Conservation (phyloP, 345 rosid genomes). For the Citrus trifoliata region DNA sequence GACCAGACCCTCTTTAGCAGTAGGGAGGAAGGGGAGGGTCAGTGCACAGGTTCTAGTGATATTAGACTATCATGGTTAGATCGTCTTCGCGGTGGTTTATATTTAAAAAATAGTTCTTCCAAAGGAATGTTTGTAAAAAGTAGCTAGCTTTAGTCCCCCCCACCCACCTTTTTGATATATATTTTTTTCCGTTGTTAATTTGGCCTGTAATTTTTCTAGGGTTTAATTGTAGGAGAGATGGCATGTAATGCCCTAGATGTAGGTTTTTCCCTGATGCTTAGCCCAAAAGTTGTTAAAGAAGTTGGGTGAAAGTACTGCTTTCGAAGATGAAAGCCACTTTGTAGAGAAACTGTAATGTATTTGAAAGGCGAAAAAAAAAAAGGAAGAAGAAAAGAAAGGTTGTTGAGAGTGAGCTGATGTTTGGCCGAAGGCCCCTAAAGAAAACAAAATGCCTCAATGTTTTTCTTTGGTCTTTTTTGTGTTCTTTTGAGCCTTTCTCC, state of each 20-base stretch:
- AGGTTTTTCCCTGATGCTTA: slow-evolving; percentile 20
- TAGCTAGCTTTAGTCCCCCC: slow-evolving; percentile 23
- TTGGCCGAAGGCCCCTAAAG: slow-evolving; percentile 42
- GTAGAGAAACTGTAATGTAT: slow-evolving; percentile 33
- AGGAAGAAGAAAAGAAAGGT: background rate
- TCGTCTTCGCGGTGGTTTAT: slow-evolving; percentile 38
- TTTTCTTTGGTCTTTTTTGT: background rate
- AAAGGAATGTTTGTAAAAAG: slow-evolving; percentile 31
- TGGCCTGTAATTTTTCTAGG: slow-evolving; percentile 29
- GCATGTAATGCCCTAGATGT: slow-evolving; percentile 22
- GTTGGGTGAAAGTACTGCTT: slow-evolving; percentile 25
- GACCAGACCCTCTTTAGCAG: slow-evolving; percentile 96
- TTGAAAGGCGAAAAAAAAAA: background rate
- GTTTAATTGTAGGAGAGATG: slow-evolving; percentile 21
- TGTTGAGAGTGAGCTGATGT: slow-evolving; percentile 16
- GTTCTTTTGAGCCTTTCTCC: background rate
- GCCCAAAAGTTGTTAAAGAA: slow-evolving; percentile 19
- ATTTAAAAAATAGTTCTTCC: slow-evolving; percentile 29
- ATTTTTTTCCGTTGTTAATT: background rate
- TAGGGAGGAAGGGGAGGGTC: slow-evolving; percentile 67
- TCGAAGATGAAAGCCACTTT: slow-evolving; percentile 32
- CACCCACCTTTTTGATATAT: background rate
- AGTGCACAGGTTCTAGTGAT: slow-evolving; percentile 86
- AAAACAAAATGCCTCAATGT: slow-evolving; percentile 8
- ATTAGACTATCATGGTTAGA: slow-evolving; percentile 49